Base-by-base conservation (phyloP, 2,329 filamentous ascomycete genomes). In the Colletotrichum destructivum region DNA sequence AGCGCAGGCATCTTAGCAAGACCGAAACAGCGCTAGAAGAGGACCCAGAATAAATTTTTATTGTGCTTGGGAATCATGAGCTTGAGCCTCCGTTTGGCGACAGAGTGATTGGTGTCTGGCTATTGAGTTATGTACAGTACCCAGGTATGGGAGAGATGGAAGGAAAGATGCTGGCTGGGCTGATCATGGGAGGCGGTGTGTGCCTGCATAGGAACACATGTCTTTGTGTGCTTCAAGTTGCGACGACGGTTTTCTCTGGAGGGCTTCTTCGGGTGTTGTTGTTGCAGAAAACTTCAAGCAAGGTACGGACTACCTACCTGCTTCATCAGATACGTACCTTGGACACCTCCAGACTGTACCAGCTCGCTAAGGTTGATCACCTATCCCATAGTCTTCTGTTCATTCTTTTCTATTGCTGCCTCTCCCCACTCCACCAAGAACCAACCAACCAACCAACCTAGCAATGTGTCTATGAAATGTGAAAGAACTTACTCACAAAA, bases 21-120 rank as follows among this genome's bases (percentile, higher is more conserved):
- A 51, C 21, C 69, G 69, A 69, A 72, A 72, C 69, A 60, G 47
- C 65, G 69, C 69, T 69, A 64, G 59, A 72, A 47, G 56, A 60
- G 47, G 66, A 16, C 59, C 65, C 65, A 69, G 69, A 60, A 69
- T 63, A 71, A 69, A 71, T 64, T 54, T 71, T 52, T 71, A 54
- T 40, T 68, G 44, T 71, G 63, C 57, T 66, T 66, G 54, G 56
- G 63, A 67, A 67, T 62, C 68, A 62, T 61, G 49, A 55, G 42
- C 57, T 42, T 59, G n/a, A 51, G 59, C 60, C 35, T 62, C 26
- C 38, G 13, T 18, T 38, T 40, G 55, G n/a, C 42, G 38, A 18
- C 55, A 44, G 38, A n/a, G 40, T 42, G 44, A 18, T 54, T 31
- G 59, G 44, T 62, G 46, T 51, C 59, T 51, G 59, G 26, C 35